A percentile compares a stretch with the other conserved stretches of the same genome.
These are phyloP conservation scores for Leccinum pachyderme DNA, from an alignment of 1,284 basidiomycete species.

Conservation along the genomic window DNA sequence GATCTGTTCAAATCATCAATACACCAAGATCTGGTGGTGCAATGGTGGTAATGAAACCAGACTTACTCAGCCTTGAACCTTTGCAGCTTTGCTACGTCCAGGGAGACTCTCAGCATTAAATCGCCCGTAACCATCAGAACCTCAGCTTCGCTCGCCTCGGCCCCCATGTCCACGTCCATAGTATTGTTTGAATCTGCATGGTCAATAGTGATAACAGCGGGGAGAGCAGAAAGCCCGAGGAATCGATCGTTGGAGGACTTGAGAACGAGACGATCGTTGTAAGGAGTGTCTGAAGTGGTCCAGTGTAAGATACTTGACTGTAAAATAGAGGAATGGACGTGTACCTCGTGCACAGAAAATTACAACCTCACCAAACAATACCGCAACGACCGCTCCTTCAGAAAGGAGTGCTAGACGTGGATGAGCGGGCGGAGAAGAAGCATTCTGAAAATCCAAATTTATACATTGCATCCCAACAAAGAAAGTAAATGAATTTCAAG, in stretches of 20 bases:
- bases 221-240: slow-evolving; percentile 61
- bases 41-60: slow-evolving; percentile 33
- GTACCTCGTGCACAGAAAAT: slow-evolving; percentile 65
- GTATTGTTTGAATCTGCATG: slow-evolving; percentile 16
- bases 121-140: slow-evolving; percentile 64
- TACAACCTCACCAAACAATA: slow-evolving; percentile 78
- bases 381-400: slow-evolving; percentile 53
- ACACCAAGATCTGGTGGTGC: slow-evolving; percentile 30
- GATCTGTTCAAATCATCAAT: slow-evolving; percentile 43
- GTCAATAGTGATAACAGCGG: slow-evolving; percentile 25
- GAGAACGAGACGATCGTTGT: slow-evolving; percentile 68
- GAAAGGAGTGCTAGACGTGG: slow-evolving; percentile 62
- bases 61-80: slow-evolving; percentile 59
- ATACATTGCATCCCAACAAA: background rate
- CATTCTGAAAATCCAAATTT: slow-evolving; percentile 46
- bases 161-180: slow-evolving; percentile 10
- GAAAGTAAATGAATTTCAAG: background rate
- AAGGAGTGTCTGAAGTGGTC: slow-evolving; percentile 55
- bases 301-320: background rate
- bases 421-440: slow-evolving; percentile 65
- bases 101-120: slow-evolving; percentile 61
- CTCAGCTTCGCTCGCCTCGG: slow-evolving; percentile 42
- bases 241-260: slow-evolving; percentile 67
- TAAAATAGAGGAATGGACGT: slow-evolving; percentile 7
- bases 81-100: slow-evolving; percentile 61